Percentiles rank a stretch among this genome's conserved stretches.
phyloP scores from a whole-genome alignment of 2,329 filamentous ascomycete genomes.

The Aspergillus sp. region DNA sequence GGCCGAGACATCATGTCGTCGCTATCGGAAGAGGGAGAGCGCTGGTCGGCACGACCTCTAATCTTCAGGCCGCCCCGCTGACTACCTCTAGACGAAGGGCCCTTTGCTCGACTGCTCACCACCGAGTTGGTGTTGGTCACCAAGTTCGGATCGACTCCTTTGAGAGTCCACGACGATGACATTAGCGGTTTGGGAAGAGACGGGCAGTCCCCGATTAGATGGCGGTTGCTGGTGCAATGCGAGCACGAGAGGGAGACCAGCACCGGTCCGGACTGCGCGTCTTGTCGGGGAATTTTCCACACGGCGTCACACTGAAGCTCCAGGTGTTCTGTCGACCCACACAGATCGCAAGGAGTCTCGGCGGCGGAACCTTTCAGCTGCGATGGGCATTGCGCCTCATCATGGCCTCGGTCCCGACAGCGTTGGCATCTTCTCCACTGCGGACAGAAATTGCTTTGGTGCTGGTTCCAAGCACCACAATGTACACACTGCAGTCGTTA shows the following conservation, averaged over 20 bases:
- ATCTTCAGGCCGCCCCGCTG: conserved; percentile 31
- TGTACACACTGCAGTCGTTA: conserved; percentile 36
- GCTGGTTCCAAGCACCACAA: conserved; percentile 42
- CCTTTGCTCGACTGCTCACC: conserved; percentile 12
- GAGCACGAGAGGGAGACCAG: conserved; percentile 46
- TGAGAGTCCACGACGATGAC: conserved; percentile 42
- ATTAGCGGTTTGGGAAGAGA: conserved; percentile 24
- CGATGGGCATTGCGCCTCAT: conserved; percentile 51
- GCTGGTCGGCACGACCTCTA: conserved; percentile 34
- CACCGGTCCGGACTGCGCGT: conserved; percentile 27
- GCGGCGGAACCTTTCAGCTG: conserved; percentile 48
- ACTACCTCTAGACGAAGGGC: conserved; percentile 18
- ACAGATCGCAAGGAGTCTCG: conserved; percentile 61
- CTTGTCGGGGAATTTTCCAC: conserved; percentile 49
- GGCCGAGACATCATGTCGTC: conserved; percentile 35
- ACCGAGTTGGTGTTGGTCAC: conserved; percentile 41
- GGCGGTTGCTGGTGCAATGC: conserved; percentile 42
- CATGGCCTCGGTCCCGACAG: conserved; percentile 65
- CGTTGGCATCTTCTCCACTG: conserved; percentile 47
- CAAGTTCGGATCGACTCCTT: conserved; percentile 34
- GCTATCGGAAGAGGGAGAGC: conserved; percentile 31
- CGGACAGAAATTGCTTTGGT: conserved; percentile 42
- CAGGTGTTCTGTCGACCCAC: conserved; percentile 55
- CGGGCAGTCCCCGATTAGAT: conserved; percentile 48
- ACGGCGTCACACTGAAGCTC: conserved; percentile 61